These are phyloP conservation scores for Aspergillus nomiae DNA, from an alignment of 2,329 filamentous ascomycete species.

Conservation along the genomic window DNA sequence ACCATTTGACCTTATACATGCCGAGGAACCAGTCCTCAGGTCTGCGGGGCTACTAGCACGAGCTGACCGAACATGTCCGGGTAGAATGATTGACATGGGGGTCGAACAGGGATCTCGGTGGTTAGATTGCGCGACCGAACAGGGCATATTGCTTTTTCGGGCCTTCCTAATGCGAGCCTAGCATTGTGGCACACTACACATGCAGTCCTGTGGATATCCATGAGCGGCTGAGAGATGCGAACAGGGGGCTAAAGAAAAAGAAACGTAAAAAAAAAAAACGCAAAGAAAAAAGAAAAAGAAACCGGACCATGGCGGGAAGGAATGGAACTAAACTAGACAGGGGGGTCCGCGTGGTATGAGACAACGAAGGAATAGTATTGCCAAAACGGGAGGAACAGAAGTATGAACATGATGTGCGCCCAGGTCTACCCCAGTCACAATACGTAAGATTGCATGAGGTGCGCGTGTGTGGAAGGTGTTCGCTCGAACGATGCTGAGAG, in stretches of 20 bases:
- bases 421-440: not conserved
- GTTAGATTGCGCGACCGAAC: slow-evolving; percentile 1
- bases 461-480: not conserved
- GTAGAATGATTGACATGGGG: not conserved
- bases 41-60: not conserved
- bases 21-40: not conserved
- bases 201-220: not conserved
- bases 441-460: not conserved
- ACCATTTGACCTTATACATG: not conserved
- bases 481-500: not conserved
- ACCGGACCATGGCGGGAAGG: no score
- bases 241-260: not conserved
- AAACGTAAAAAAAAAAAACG: not conserved
- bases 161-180: not conserved
- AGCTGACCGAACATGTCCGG: not conserved
- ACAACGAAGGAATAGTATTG: not conserved
- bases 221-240: not conserved
- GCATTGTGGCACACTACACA: not conserved
- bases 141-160: slow-evolving; percentile 2
- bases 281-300: no score
- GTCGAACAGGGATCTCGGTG: not conserved
- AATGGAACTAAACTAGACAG: not conserved
- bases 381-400: not conserved
- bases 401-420: not conserved
- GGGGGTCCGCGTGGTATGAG: not conserved